Evolutionary conservation across 2,329 filamentous ascomycete species (phyloP).

Genomic region (Aspergillus japonicus): DNA sequence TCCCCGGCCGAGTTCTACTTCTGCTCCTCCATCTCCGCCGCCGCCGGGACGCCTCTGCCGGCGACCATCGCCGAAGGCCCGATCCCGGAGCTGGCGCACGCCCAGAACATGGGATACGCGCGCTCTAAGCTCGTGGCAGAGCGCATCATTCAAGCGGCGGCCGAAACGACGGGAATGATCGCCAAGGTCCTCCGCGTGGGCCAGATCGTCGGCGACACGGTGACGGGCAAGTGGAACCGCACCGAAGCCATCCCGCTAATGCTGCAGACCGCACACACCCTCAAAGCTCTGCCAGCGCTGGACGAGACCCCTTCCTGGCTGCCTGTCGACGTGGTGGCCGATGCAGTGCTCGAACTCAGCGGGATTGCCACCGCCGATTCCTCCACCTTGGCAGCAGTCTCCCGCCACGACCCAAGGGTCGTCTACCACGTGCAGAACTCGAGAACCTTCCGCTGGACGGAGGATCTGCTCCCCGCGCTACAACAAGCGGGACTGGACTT

Average conservation of each 20-base stretch:
- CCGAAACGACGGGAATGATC: conserved; percentile 24
- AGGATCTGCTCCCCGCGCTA: conserved; percentile 35
- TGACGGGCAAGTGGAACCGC: conserved; percentile 16
- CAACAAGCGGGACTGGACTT: conserved; percentile 31
- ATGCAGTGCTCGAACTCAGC: conserved; percentile 10
- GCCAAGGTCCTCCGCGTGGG: conserved; percentile 32
- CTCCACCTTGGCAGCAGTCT: neutral
- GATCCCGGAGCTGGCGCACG: conserved; percentile 34
- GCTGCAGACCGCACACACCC: conserved; percentile 43
- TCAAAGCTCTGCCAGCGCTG: conserved; percentile 10
- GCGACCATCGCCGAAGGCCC: conserved; percentile 37
- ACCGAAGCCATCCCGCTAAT: conserved; percentile 51
- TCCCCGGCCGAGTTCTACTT: conserved; percentile 48
- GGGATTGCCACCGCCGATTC: neutral
- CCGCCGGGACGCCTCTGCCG: conserved; percentile 34
- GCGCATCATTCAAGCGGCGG: conserved; percentile 34
- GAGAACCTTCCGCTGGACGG: conserved; percentile 35
- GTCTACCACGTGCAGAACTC: conserved; percentile 17
- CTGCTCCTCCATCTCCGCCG: conserved; percentile 52
- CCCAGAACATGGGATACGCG: conserved; percentile 46
- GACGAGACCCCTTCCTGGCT: conserved; percentile 17
- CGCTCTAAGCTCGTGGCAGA: conserved; percentile 43
- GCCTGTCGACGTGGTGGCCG: conserved; percentile 12
- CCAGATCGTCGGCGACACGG: conserved; percentile 33
- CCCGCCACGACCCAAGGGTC: neutral